Base-by-base conservation (phyloP, 345 rosid genomes). In the Gossypium mustelinum region DNA sequence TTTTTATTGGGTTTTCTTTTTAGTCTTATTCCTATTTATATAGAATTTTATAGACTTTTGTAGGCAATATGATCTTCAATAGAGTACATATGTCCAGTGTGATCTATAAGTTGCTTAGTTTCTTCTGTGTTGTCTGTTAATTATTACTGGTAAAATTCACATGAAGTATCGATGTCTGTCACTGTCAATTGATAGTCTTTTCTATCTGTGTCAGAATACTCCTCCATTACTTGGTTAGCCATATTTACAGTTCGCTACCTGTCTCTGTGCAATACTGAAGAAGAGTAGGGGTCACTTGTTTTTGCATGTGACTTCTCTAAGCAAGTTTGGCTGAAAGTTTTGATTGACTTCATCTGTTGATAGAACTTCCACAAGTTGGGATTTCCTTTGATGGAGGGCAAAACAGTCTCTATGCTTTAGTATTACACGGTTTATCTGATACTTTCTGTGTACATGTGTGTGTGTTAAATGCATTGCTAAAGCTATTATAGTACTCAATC, bases 311-410 rank as follows among this genome's bases (percentile, higher is more conserved):
- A 55, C 24, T 55, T n/a, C 59, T 55, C 24, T 55, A 55, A n/a
- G 59, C 11, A n/a, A 55, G 59, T 55, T 55, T 55, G 51, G 59
- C 25, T 9, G 20, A 55, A 55, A n/a, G 58, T 55, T 54, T n/a
- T 17, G 14, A 3, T 55, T 55, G 9, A 55, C 25, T 55, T 55
- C 12, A n/a, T 55, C 24, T 63, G 22, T 87, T 88, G 18, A 18
- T 55, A 47, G 12, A 47, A 47, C 51, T 47, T 47, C 13, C 51
- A 11, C 9, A 47, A 34, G 41, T 34, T 11, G 9, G 67, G 16
- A 44, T 34, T 25, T 68, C 72, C 39, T 50, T 14, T 50, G 14
- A 68, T 8, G 44, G 16, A 48, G 58, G 22, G 44, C 14, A 13
- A 50, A 50, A 25, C 44, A 25, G 51, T 68, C 73, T 48, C 44